Conservation (phyloP, 371 early-diverging fungal species). For the Mucor mucedo region DNA sequence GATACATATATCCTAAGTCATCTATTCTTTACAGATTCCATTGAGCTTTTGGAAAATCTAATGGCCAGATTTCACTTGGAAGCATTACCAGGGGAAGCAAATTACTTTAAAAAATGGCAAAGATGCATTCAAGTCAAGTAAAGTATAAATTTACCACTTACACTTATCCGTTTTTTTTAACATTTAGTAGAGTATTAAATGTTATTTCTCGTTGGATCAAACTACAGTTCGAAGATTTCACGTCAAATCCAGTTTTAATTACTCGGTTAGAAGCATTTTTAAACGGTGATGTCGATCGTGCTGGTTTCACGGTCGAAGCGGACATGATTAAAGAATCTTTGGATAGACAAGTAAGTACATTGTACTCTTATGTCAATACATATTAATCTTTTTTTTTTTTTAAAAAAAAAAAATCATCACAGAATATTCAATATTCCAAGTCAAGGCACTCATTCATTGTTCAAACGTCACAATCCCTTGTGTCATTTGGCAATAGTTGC, state of each 20-base stretch:
- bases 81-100: slow-evolving; percentile 53
- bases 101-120: slow-evolving; percentile 67
- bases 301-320: slow-evolving; percentile 42
- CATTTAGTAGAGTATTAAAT: slow-evolving; percentile 56
- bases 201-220: slow-evolving; percentile 71
- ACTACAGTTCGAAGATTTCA: slow-evolving; percentile 69
- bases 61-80: slow-evolving; percentile 64
- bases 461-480: slow-evolving; percentile 26
- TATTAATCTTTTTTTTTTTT: background rate
- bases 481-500: slow-evolving; percentile 14
- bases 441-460: slow-evolving; percentile 32
- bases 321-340: slow-evolving; percentile 38
- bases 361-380: background rate
- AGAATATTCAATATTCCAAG: background rate
- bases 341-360: slow-evolving; percentile 32
- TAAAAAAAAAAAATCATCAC: background rate
- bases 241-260: slow-evolving; percentile 44
- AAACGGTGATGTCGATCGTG: slow-evolving; percentile 35
- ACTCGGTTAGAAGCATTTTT: slow-evolving; percentile 40
- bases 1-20: slow-evolving; percentile 66
- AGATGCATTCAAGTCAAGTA: slow-evolving; percentile 69
- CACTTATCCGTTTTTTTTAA: background rate
- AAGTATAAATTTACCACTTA: background rate
- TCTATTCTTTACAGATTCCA: slow-evolving; percentile 60
- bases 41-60: slow-evolving; percentile 62